Evolutionary conservation across 202 grass and related monocot genomes (phyloP), one percentile per base, ranked within the genome.

Genomic region (Elaeis oleifera): DNA sequence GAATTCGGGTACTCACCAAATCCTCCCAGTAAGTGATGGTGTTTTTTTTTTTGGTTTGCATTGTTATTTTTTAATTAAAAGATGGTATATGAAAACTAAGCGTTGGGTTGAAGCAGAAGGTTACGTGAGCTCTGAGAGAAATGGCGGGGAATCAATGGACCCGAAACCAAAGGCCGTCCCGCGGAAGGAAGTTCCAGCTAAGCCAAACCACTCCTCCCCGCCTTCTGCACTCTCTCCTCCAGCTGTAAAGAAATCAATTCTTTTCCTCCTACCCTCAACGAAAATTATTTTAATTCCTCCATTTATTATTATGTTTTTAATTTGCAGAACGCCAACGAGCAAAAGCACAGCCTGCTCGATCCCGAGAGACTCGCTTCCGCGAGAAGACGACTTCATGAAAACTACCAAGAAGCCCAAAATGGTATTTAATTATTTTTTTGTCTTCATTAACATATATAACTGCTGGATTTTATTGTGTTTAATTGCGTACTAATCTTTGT

Each of bases 361-460:
- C n/a, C 63, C 52, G 72, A 71, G 65, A 91, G 58, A 58, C 82
- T 97, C 6, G 92, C 87, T 74, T 79, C 74, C 14, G 82, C 82
- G 1, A 51, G 84, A 52, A 97, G 79, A 66, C 79, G 88, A 67
- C 88, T 97, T 67, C 92, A 89, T 31, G 84, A 89, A 62, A 91
- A 97, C 54, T 97, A 85, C 48, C 79, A 81, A 74, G 84, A 97
- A 85, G 84, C 74, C 0, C 71, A 89, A 61, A 85, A 91, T 56
- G 92, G 87, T 91, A 74, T 50, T 56, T 16, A 9, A 13, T 50
- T 25, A 23, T 18, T 8, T 49, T 5, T 49, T 5, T 51, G 29
- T 17, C 27, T 39, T 44, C 7, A 44, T 44, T 44, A 16, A 11
- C 15, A 18, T 5, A 18, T 26, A 18, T 54, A 18, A 31, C 22